phyloP scores from a whole-genome alignment of 2,329 filamentous ascomycete genomes.

The Rhynchosporium agropyri region DNA sequence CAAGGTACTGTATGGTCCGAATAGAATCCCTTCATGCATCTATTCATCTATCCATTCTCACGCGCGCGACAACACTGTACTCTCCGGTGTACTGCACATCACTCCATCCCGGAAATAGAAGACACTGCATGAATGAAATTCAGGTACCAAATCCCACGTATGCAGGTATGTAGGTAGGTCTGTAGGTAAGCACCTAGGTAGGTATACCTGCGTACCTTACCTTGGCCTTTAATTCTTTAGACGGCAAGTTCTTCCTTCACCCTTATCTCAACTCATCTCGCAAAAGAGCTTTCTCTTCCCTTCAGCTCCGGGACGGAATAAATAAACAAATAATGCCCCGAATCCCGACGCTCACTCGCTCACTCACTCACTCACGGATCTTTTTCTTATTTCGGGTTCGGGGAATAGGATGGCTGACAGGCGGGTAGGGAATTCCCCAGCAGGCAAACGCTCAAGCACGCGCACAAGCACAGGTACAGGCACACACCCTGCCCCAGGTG shows the following conservation, averaged over 20 bases:
- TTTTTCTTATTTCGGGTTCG: too few relatives aligned
- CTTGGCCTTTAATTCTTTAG: background rate
- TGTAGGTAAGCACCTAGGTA: background rate
- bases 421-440: background rate
- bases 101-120: background rate
- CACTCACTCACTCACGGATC: too few relatives aligned
- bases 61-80: background rate
- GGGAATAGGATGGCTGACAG: background rate
- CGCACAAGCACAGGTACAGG: background rate
- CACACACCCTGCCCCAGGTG: too few relatives aligned
- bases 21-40: too few relatives aligned
- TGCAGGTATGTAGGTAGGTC: background rate
- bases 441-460: background rate
- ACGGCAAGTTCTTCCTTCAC: background rate
- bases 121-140: background rate
- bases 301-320: background rate
- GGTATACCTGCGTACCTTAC: constrained; percentile 9
- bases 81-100: background rate
- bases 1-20: too few relatives aligned
- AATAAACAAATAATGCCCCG: constrained; percentile 1
- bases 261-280: background rate
- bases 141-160: background rate
- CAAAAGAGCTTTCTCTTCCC: too few relatives aligned
- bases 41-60: too few relatives aligned
- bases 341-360: background rate